Evolutionary conservation across 306 rosid species (phyloP), one percentile per base, ranked within the genome.

Genomic region (Sindora glabra): DNA sequence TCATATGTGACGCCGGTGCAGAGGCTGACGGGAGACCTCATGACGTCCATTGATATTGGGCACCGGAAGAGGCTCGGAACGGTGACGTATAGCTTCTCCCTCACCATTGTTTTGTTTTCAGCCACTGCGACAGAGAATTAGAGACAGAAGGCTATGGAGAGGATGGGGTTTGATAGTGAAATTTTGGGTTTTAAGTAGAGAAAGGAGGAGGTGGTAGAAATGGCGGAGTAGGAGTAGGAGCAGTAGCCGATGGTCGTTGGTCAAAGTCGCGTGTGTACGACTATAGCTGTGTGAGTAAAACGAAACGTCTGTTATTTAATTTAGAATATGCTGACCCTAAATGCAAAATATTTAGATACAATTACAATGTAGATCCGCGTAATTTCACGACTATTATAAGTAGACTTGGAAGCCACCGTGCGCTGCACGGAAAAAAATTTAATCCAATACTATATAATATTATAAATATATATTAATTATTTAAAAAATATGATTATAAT

Each of bases 1-100:
- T 83, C 89, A 72, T 83, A 83, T 27, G 89, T 76, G 78, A 83
- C 72, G 69, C 89, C 89, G 78, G 89, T 83, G 72, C 76, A 62
- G 42, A 83, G 82, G 66, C 82, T 79, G 11, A 83, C 89, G 13
- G 80, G 89, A 38, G 85, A 83, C 42, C 65, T 57, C 89, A 83
- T 83, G 5, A 83, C 78, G 64, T 83, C 89, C 82, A 83, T 73
- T 1, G 89, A 79, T 21, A 83, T 79, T 1, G 89, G 89, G 24
- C 85, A 83, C 25, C 82, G 51, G 70, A 83, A 83, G 5, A 61
- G 72, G 42, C 40, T 73, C 9, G 85, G 85, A 17, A 79, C 80
- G 59, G 66, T 70, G 46, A 83, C 68, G 69, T 69, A 60, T 60
- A 83, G 71, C 39, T 70, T 64, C 15, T 67, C 80, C 29, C 76